A percentile compares a stretch with the other conserved stretches of the same genome.
phyloP scores from a whole-genome alignment of 306 rosid genomes.

The Vigna radiata region DNA sequence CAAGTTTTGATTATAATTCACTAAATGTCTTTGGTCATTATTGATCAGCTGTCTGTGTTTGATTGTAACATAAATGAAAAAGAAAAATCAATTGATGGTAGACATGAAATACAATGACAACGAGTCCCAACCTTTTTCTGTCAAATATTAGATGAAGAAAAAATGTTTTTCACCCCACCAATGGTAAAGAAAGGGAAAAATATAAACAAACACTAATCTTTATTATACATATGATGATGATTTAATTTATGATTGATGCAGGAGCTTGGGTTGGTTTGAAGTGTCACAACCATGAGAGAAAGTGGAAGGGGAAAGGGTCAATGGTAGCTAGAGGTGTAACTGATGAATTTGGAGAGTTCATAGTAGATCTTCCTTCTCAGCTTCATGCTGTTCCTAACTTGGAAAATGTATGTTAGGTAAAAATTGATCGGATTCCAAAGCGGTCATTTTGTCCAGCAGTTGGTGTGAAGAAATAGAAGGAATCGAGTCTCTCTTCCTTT shows the following conservation, averaged over 20 bases:
- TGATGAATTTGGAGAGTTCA: slow-evolving; percentile 86
- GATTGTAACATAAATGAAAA: slow-evolving; percentile 41
- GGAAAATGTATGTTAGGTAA: slow-evolving; percentile 63
- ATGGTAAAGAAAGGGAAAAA: too few species aligned
- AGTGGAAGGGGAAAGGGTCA: slow-evolving; percentile 58
- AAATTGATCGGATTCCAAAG: slow-evolving; percentile 64
- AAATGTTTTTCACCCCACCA: not conserved
- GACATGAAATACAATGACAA: slow-evolving; percentile 18
- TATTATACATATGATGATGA: too few species aligned
- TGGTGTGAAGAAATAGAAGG: slow-evolving; percentile 51
- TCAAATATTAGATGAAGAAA: slow-evolving; percentile 3
- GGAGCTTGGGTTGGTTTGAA: slow-evolving; percentile 72
- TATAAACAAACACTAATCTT: too few species aligned
- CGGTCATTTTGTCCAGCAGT: slow-evolving; percentile 60
- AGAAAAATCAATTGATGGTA: slow-evolving; percentile 8
- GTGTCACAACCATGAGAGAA: slow-evolving; percentile 60
- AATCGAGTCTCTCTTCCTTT: slow-evolving; percentile 61
- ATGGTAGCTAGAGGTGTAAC: slow-evolving; percentile 55
- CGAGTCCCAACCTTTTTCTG: slow-evolving; percentile 37
- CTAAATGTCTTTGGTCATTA: slow-evolving; percentile 25
- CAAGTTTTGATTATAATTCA: slow-evolving; percentile 39
- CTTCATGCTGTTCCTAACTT: slow-evolving; percentile 77
- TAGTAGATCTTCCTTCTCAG: slow-evolving; percentile 79
- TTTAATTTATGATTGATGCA: slow-evolving; percentile 34
- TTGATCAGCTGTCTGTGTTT: slow-evolving; percentile 33